phyloP scores from a whole-genome alignment of 176 grass and related monocot species.

The Otatea glauca region DNA sequence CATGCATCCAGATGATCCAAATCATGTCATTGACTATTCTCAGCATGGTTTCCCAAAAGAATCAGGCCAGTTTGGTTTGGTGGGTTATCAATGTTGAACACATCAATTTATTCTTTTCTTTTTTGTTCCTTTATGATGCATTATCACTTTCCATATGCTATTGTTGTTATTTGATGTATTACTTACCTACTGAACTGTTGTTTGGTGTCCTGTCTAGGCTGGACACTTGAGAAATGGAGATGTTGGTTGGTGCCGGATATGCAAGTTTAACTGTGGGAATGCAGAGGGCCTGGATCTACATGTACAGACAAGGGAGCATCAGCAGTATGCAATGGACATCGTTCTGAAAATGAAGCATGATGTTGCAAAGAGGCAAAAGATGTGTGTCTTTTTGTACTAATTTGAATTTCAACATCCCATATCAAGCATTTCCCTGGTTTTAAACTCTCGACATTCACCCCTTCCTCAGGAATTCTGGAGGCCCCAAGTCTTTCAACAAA shows the following conservation, averaged over 20 bases:
- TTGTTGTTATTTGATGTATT: conserved; percentile 27
- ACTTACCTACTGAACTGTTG: conserved; percentile 18
- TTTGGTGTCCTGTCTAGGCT: conserved; percentile 40
- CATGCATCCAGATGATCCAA: conserved; percentile 51
- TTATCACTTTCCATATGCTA: conserved; percentile 35
- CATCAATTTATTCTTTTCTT: conserved; percentile 22
- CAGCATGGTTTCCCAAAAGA: conserved; percentile 62
- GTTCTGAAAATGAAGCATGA: conserved; percentile 90
- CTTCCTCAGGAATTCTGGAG: conserved; percentile 52
- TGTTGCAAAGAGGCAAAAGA: conserved; percentile 64
- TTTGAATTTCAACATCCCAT: conserved; percentile 34
- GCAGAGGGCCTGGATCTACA: conserved; percentile 79
- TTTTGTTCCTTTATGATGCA: neutral
- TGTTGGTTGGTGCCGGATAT: conserved; percentile 90
- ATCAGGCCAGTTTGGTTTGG: conserved; percentile 47
- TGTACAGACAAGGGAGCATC: conserved; percentile 88
- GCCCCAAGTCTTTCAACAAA: conserved; percentile 47
- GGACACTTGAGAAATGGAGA: conserved; percentile 60
- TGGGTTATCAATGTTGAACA: conserved; percentile 45
- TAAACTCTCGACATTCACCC: conserved; percentile 24
- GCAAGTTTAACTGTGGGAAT: conserved; percentile 77
- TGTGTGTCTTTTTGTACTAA: conserved; percentile 47
- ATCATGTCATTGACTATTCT: conserved; percentile 50
- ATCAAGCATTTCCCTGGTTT: conserved; percentile 27
- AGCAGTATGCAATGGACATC: conserved; percentile 85